Conservation (phyloP, 352 stramenopile genomes). For the Globisporangium perplexum region DNA sequence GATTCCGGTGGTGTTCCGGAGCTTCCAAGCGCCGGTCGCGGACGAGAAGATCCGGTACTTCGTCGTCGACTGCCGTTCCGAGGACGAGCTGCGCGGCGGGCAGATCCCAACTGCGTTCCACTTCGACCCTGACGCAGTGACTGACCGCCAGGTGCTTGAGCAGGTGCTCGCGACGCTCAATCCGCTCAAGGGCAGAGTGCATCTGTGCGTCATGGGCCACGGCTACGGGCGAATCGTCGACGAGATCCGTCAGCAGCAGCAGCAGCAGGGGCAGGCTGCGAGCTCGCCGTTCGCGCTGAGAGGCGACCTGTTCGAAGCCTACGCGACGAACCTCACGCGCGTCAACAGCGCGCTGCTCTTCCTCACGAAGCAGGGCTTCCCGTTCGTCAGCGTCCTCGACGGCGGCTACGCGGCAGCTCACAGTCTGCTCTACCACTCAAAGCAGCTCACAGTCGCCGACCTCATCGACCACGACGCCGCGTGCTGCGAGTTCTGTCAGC, state of each 20-base stretch:
- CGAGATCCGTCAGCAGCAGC: conserved; percentile 33
- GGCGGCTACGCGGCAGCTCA: conserved; percentile 67
- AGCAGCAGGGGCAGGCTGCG: conserved; percentile 12
- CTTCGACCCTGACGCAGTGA: conserved; percentile 63
- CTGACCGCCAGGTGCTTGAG: conserved; percentile 45
- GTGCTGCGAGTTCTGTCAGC: conserved; percentile 53
- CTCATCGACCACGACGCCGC: conserved; percentile 68
- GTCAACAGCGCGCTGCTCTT: conserved; percentile 68
- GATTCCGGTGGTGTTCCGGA: conserved; percentile 64
- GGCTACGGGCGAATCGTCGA: conserved; percentile 63
- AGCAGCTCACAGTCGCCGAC: conserved; percentile 53
- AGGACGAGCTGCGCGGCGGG: conserved; percentile 32
- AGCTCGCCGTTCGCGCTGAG: conserved; percentile 43
- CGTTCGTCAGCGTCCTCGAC: conserved; percentile 69
- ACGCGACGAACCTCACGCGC: conserved; percentile 58
- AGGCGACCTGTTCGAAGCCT: conserved; percentile 56
- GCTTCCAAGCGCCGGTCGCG: conserved; percentile 37
- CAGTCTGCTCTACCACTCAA: conserved; percentile 37
- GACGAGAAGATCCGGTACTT: conserved; percentile 63
- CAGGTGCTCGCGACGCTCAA: conserved; percentile 60
- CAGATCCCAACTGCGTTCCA: conserved; percentile 74
- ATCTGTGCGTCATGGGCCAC: conserved; percentile 79
- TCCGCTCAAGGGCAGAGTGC: conserved; percentile 55
- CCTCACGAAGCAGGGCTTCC: conserved; percentile 66
- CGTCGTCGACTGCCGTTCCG: conserved; percentile 65